Percentiles rank a stretch among this genome's conserved stretches.
phyloP scores from a whole-genome alignment of 179 eudicot genomes.

The Drosera spatulata region DNA sequence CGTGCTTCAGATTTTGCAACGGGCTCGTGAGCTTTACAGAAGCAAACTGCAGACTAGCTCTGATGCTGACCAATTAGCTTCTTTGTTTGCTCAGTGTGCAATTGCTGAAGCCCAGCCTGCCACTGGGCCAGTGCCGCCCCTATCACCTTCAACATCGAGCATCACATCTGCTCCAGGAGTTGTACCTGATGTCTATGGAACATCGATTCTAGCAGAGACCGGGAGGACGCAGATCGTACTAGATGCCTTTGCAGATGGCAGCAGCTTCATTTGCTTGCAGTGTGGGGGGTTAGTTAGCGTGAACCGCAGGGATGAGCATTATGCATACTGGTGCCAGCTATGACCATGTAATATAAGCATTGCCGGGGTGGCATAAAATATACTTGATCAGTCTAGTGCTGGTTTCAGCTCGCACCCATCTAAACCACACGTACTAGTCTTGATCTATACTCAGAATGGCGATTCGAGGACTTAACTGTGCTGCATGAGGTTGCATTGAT shows the following conservation, averaged over 20 bases:
- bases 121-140: slow-evolving; percentile 9
- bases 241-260: slow-evolving; percentile 89
- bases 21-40: slow-evolving; percentile 77
- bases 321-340: slow-evolving; percentile 67
- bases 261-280: slow-evolving; percentile 81
- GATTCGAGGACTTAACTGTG: too few species aligned
- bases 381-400: too few species aligned
- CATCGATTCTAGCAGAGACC: slow-evolving; percentile 71
- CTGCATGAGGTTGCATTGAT: too few species aligned
- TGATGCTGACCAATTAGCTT: slow-evolving; percentile 82
- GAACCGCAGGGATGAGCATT: slow-evolving; percentile 78
- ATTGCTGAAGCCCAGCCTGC: slow-evolving; percentile 77
- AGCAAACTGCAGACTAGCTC: slow-evolving; percentile 49
- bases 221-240: slow-evolving; percentile 76
- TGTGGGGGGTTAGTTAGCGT: slow-evolving; percentile 93
- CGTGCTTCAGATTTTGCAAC: slow-evolving; percentile 47
- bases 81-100: slow-evolving; percentile 93
- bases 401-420: too few species aligned
- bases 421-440: too few species aligned
- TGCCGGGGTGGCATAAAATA: too few species aligned
- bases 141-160: slow-evolving; percentile 13
- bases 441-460: too few species aligned
- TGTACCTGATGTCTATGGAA: slow-evolving; percentile 37
- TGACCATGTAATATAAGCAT: too few species aligned
- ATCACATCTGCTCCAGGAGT: slow-evolving; percentile 6